phyloP scores from a whole-genome alignment of 208 protist genomes.

The Porcisia deanei region DNA sequence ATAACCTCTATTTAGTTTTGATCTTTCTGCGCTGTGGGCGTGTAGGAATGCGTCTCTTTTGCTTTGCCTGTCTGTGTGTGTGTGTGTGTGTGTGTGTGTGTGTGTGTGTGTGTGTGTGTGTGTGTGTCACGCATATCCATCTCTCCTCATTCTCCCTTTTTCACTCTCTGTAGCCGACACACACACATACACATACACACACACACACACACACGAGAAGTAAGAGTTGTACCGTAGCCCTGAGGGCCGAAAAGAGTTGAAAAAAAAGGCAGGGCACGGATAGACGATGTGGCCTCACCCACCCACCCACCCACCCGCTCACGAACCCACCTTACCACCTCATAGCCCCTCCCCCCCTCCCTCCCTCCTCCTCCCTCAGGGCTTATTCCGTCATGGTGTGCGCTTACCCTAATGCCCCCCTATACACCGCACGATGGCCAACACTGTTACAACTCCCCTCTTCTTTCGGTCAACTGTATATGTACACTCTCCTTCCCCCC shows the following conservation, averaged over 20 bases:
- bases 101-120: neutral
- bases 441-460: no score
- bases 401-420: no score
- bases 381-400: no score
- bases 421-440: no score
- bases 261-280: neutral
- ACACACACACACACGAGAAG: conserved; percentile 1
- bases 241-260: neutral
- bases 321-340: neutral
- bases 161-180: neutral
- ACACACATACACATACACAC: neutral
- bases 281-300: no score
- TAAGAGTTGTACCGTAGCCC: neutral
- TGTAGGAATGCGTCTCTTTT: neutral
- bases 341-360: neutral
- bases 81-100: neutral
- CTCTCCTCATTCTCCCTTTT: neutral
- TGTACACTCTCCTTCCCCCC: neutral
- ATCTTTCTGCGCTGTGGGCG: no score
- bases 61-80: neutral
- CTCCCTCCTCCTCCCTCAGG: neutral
- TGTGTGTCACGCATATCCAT: no score
- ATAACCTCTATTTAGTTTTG: no score
- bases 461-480: no score
- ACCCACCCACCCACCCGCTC: no score